Evolutionary conservation across 345 rosid species (phyloP).

Genomic region (Populus davidiana): DNA sequence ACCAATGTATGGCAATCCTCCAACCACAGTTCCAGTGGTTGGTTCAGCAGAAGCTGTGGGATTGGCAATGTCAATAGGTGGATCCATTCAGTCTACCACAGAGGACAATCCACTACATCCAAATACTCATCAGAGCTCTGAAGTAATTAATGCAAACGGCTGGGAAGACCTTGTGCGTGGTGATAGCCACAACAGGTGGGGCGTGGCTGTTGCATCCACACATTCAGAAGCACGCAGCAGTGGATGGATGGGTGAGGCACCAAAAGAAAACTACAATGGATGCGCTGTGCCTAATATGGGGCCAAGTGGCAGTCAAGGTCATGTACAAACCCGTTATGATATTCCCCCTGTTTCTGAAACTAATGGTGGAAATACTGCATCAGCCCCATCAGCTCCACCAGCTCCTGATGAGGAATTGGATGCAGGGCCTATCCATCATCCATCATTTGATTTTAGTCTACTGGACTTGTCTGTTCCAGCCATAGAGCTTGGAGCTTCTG

Average conservation of each 20-base stretch:
- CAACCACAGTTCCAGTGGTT: slow-evolving; percentile 12
- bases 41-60: slow-evolving; percentile 17
- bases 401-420: slow-evolving; percentile 16
- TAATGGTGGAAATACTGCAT: background rate
- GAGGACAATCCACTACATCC: slow-evolving; percentile 10
- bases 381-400: slow-evolving; percentile 28
- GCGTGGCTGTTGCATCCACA: slow-evolving; percentile 17
- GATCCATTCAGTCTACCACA: slow-evolving; percentile 20
- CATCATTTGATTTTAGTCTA: slow-evolving; percentile 19
- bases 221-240: slow-evolving; percentile 28
- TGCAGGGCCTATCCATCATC: slow-evolving; percentile 21
- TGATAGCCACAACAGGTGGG: slow-evolving; percentile 40
- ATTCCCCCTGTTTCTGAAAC: slow-evolving; percentile 1
- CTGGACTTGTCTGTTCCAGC: slow-evolving; percentile 5
- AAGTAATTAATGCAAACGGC: slow-evolving; percentile 24
- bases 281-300: slow-evolving; percentile 32
- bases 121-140: slow-evolving; percentile 19
- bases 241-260: slow-evolving; percentile 27
- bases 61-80: slow-evolving; percentile 15
- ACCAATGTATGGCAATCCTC: slow-evolving; percentile 11
- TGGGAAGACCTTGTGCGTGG: slow-evolving; percentile 24
- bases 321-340: slow-evolving; percentile 1
- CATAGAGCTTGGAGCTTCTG: slow-evolving; percentile 9
- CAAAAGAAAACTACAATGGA: slow-evolving; percentile 31
- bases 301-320: slow-evolving; percentile 23